Evolutionary conservation across 2,329 filamentous ascomycete genomes (phyloP), one percentile per base, ranked within the genome.

Genomic region (Cladosporium sp.): DNA sequence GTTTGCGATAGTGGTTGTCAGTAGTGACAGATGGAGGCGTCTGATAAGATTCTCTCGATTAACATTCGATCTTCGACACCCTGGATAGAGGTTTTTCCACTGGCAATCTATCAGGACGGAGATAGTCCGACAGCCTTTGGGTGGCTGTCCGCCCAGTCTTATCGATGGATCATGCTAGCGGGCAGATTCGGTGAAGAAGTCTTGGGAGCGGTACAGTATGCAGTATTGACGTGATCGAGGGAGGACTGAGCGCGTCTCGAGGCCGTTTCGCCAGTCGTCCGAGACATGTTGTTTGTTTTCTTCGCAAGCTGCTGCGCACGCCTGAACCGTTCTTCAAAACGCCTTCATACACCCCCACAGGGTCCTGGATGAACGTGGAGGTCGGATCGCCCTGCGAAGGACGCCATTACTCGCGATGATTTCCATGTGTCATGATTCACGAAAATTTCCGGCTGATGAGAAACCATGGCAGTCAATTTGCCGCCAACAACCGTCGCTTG

Each of bases 331-430:
- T 53, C n/a, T n/a, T 46, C 40, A n/a, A 12, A 11, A 46, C 10
- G n/a, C 40, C 18, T 53, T 53, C 49, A 26, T 16, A 26, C 28
- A 53, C n/a, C 37, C 56, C 56, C 56, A 37, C 56, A 59, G 56
- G 56, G 37, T 59, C 56, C 31, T 46, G 16, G 26, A 12, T 1
- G 7, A 37, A 29, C 18, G 56, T 59, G 56, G 56, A 59, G 56
- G 56, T 59, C 37, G 18, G 56, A 59, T 59, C 23, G n/a, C n/a
- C n/a, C 18, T 33, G 23, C 23, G 23, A 26, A 26, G 3, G 23
- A 29, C 10, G 52, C 29, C 52, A 55, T 55, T 55, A 55, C 52
- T 55, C 52, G n/a, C 5, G 37, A 44, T 10, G 37, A n/a, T n/a
- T 44, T 44, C 37, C 37, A 44, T 44, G 37, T 44, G 37, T 44